Evolutionary conservation across 2,329 filamentous ascomycete genomes (phyloP).

Genomic region (Spiromastix sp.): DNA sequence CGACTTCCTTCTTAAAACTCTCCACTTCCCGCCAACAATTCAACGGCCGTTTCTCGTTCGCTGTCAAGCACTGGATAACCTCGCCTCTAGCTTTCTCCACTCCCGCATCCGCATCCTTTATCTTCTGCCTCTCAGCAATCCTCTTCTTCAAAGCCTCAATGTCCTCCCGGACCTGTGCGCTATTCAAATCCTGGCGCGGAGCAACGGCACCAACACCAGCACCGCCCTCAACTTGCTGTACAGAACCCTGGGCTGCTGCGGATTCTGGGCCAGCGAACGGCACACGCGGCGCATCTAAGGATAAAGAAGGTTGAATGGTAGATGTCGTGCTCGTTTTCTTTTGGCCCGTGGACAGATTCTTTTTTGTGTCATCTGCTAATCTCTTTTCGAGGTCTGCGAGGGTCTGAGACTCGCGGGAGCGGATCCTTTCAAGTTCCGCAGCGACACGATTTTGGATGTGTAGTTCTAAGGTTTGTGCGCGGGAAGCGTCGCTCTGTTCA

Average conservation of each 20-base stretch:
- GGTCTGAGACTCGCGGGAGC: conserved; percentile 57
- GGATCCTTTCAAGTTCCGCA: conserved; percentile 71
- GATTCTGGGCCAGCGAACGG: conserved; percentile 32
- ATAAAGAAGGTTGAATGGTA: conserved; percentile 11
- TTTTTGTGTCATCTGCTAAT: conserved; percentile 17
- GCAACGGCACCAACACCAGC: conserved; percentile 10
- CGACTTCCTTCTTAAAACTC: conserved; percentile 79
- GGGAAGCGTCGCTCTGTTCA: conserved; percentile 75
- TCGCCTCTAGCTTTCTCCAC: conserved; percentile 66
- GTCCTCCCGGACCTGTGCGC: conserved; percentile 45
- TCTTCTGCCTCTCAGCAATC: conserved; percentile 50
- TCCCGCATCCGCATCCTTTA: conserved; percentile 55
- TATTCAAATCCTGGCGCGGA: conserved; percentile 24
- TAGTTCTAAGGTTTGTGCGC: conserved; percentile 71
- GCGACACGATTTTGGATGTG: conserved; percentile 81
- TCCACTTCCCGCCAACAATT: conserved; percentile 95
- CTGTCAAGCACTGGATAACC: conserved; percentile 68
- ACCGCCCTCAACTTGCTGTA: conserved; percentile 12
- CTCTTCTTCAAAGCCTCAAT: conserved; percentile 47
- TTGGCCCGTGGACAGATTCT: conserved; percentile 14
- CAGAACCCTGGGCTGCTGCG: conserved; percentile 6
- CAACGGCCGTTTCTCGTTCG: conserved; percentile 76
- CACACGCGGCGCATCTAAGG: conserved; percentile 32
- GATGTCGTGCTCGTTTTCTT: conserved; percentile 8
- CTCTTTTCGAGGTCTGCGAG: conserved; percentile 60